Percentiles rank a stretch among this genome's conserved stretches.
Conservation (phyloP, 768 basidiomycete species). For the Gymnopilus junonius region DNA sequence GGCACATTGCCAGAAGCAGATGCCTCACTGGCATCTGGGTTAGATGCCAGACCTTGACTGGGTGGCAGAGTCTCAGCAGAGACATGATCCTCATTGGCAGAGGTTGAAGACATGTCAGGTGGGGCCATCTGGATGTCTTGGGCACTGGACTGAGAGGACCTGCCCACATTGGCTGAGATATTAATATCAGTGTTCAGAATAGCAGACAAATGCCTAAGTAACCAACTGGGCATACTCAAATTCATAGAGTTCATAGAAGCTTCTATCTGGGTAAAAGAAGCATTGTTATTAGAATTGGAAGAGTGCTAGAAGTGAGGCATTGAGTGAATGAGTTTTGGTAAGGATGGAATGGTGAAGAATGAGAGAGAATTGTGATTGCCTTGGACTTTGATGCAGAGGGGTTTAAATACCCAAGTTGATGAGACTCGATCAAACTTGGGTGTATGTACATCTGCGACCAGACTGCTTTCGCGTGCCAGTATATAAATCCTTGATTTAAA, state of each 20-base stretch:
- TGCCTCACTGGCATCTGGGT: not conserved
- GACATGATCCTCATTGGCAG: not conserved
- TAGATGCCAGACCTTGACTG: not conserved
- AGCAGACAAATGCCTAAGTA: not conserved
- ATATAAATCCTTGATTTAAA: too few species aligned
- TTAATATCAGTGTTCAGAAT: not conserved
- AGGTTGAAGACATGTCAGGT: not conserved
- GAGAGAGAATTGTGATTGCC: not conserved
- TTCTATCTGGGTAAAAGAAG: not conserved
- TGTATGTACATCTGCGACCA: too few species aligned
- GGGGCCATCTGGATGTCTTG: not conserved
- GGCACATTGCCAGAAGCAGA: not conserved
- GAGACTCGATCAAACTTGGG: too few species aligned
- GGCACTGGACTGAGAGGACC: not conserved
- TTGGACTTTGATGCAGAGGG: not conserved
- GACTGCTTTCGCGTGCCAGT: too few species aligned
- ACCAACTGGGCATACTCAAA: not conserved
- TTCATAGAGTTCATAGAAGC: not conserved
- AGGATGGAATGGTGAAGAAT: not conserved
- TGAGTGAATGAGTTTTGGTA: not conserved
- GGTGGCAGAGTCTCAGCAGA: not conserved
- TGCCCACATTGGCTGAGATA: not conserved
- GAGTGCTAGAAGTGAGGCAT: not conserved
- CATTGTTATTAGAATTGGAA: not conserved
- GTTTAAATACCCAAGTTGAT: not conserved